Evolutionary conservation across 768 basidiomycete genomes (phyloP).

Genomic region (Pleurotus platypus): DNA sequence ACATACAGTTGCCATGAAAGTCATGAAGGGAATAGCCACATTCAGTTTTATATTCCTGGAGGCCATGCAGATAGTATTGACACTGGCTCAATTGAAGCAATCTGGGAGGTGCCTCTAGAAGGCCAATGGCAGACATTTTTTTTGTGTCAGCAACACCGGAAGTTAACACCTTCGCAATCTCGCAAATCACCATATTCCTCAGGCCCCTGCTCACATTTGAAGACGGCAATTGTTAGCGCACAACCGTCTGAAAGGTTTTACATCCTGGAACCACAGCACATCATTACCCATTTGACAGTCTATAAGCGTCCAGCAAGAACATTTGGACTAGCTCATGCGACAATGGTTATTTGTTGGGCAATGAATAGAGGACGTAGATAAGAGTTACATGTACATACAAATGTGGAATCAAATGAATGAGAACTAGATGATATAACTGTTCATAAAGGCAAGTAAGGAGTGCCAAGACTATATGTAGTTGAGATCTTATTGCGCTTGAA

Average conservation of each 20-base stretch:
- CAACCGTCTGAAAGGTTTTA: conserved; percentile 8
- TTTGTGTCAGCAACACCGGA: conserved; percentile 13
- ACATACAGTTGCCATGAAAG: conserved; percentile 16
- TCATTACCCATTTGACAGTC: conserved; percentile 20
- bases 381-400: background rate
- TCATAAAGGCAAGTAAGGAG: too few relatives aligned
- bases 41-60: conserved; percentile 16
- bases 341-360: conserved; percentile 18
- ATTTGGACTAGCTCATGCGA: conserved; percentile 15
- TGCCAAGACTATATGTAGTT: too few relatives aligned
- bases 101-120: conserved; percentile 17
- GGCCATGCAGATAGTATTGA: background rate
- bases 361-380: conserved; percentile 16
- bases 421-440: too few relatives aligned
- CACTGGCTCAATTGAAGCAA: conserved; percentile 17
- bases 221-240: conserved; percentile 14
- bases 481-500: too few relatives aligned
- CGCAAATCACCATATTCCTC: conserved; percentile 14
- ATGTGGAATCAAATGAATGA: too few relatives aligned
- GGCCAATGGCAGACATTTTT: conserved; percentile 16
- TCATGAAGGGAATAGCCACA: conserved; percentile 19
- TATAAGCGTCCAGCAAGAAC: conserved; percentile 15
- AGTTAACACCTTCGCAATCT: conserved; percentile 9
- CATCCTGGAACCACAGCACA: conserved; percentile 19
- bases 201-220: conserved; percentile 11